These are phyloP conservation scores for Punica granatum DNA, from an alignment of 345 rosid species.

Conservation along the genomic window DNA sequence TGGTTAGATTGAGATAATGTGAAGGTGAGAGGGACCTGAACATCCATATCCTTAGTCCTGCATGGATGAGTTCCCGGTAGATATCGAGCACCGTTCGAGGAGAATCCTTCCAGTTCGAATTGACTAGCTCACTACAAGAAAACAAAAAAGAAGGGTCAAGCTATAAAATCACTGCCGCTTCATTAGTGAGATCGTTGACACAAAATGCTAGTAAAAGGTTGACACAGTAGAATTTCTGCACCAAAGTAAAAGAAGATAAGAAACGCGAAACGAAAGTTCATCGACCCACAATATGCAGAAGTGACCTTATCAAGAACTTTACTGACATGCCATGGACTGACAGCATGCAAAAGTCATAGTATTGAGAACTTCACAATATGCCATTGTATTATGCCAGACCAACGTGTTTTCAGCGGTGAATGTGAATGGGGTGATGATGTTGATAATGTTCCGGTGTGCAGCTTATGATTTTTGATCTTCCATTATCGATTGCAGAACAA, in stretches of 20 bases:
- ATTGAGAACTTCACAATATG: too few relatives aligned
- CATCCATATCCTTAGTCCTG: constrained; percentile 82
- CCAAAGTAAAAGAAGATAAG: neutral
- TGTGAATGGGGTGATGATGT: neutral
- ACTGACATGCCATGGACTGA: too few relatives aligned
- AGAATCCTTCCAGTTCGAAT: constrained; percentile 60
- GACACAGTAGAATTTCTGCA: neutral
- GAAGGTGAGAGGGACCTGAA: constrained; percentile 53
- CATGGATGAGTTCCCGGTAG: constrained; percentile 63
- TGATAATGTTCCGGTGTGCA: neutral
- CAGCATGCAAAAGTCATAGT: neutral
- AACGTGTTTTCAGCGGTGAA: neutral
- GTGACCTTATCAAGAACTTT: too few relatives aligned
- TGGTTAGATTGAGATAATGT: neutral
- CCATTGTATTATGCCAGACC: neutral
- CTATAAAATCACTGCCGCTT: neutral
- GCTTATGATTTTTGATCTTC: neutral
- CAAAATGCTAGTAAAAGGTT: neutral
- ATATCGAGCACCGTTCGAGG: constrained; percentile 64
- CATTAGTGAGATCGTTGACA: neutral
- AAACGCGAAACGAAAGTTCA: neutral
- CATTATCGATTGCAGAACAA: neutral
- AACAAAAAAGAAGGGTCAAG: neutral
- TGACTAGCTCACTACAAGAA: constrained; percentile 38
- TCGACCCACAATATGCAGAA: too few relatives aligned